Evolutionary conservation across 108 stramenopile species (phyloP), one percentile per base, ranked within the genome.

Genomic region (Nitzschia sp.): DNA sequence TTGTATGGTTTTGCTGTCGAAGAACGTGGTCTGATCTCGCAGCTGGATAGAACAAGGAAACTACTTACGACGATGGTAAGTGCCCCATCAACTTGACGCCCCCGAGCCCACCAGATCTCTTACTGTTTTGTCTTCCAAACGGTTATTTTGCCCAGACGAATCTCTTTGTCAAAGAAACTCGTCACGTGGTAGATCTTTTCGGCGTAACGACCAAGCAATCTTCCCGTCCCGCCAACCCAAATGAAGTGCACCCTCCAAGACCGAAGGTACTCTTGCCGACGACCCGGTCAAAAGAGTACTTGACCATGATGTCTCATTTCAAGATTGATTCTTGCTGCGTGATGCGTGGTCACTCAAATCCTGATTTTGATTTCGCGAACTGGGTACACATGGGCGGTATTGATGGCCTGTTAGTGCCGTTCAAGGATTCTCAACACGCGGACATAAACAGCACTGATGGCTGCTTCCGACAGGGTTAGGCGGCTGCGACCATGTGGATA

Each of bases 51-150:
- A 35, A 58, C 76, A 32, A 66, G 83, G 65, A 74, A 32, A 47
- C 42, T 81, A 28, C 77, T 77, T 53, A n/a, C n/a, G n/a, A 72
- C 72, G 46, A 77, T 70, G 67, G 67, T 68, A 57, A 51, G 67
- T 56, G n/a, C n/a, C n/a, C n/a, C n/a, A n/a, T n/a, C n/a, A n/a
- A n/a, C n/a, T n/a, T n/a, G n/a, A n/a, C n/a, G n/a, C n/a, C n/a
- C n/a, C n/a, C n/a, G n/a, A n/a, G n/a, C n/a, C n/a, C n/a, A n/a
- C n/a, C n/a, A n/a, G n/a, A n/a, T n/a, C n/a, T n/a, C n/a, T n/a
- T n/a, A n/a, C n/a, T n/a, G n/a, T n/a, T n/a, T n/a, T n/a, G n/a
- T n/a, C n/a, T n/a, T n/a, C n/a, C n/a, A n/a, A n/a, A n/a, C n/a
- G n/a, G n/a, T n/a, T n/a, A n/a, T n/a, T n/a, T n/a, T 31, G 28